Base-by-base conservation (phyloP, 2,329 filamentous ascomycete species). In the Elsinoe arachidis region DNA sequence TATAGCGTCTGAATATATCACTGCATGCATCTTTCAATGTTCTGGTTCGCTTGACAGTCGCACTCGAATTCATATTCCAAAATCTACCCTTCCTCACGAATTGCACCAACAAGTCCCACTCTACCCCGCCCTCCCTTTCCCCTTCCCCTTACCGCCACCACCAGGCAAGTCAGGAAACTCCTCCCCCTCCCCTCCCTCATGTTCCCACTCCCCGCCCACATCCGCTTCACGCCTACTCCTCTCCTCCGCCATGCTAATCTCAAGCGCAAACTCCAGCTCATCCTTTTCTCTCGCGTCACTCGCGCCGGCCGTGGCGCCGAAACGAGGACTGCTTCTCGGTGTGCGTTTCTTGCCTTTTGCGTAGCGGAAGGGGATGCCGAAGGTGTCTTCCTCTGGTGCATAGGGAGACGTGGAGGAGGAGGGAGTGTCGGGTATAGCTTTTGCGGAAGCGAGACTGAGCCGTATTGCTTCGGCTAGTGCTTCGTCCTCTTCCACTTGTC, bases 251-350 rank as follows among this genome's bases (percentile, higher is more conserved):
- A 85, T 71, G 66, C 83, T 85, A 23, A 85, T 66, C 66, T 82
- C 81, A 60, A 85, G 69, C 0, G 82, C 82, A 65, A 82, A 81
- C 59, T 84, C 80, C 33, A 86, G 65, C 67, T 85, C 82, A 44
- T 77, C 75, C 61, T 80, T 69, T 64, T 82, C 79, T 38, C 70
- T 62, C 1, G 63, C 63, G 63, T 66, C 75, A 63, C 64, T 69
- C 19, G 63, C 61, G 23, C 68, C 71, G 62, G 66, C 73, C 69
- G 61, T 72, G 10, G 26, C 55, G 10, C 38, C 37, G 15, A 37
- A 61, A 46, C 61, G 61, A n/a, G 54, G 54, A 30, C 54, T 56
- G 15, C 59, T 61, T 12, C 64, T 62, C 17, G 63, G 63, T 15
- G 58, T 62, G 12, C 58, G 57, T 51, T 64, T 66, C 5, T 63